These are phyloP conservation scores for Diutina mesorugosa DNA, from an alignment of 1,139 yeast species.

Conservation along the genomic window DNA sequence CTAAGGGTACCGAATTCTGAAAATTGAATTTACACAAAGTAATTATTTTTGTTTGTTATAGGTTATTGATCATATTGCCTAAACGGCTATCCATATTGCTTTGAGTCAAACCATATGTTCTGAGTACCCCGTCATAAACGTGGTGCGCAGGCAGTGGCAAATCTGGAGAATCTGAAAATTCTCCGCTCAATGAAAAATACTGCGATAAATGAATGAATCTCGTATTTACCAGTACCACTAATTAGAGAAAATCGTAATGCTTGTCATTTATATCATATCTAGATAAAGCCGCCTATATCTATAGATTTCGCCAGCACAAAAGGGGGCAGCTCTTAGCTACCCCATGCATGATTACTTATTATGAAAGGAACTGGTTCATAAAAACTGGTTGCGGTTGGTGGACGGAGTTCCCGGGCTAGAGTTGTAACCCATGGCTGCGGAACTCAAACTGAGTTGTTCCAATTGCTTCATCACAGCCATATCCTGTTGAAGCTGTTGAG, in stretches of 20 bases:
- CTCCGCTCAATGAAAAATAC: background rate
- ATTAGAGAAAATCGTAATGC: background rate
- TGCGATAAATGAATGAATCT: too few relatives aligned
- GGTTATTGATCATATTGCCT: background rate
- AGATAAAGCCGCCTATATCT: background rate
- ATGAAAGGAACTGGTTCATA: background rate
- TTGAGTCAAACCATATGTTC: background rate
- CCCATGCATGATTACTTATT: constrained; percentile 2
- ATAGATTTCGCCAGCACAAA: background rate
- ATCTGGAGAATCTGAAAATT: background rate
- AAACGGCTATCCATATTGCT: background rate
- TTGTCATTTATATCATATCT: background rate
- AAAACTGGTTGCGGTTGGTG: background rate
- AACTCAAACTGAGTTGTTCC: constrained; percentile 34
- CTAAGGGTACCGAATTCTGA: background rate
- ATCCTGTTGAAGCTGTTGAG: constrained; percentile 13
- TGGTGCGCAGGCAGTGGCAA: background rate
- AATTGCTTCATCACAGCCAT: constrained; percentile 33
- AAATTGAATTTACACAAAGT: too few relatives aligned
- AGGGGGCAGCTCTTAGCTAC: background rate
- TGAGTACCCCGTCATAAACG: background rate
- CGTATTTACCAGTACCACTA: too few relatives aligned
- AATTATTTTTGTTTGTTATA: background rate
- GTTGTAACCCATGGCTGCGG: constrained; percentile 37
- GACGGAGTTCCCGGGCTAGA: constrained; percentile 28